Percentiles rank a stretch among this genome's conserved stretches.
These are phyloP conservation scores for Tetragonia tetragonoides DNA, from an alignment of 148 eudicot species.

Conservation along the genomic window DNA sequence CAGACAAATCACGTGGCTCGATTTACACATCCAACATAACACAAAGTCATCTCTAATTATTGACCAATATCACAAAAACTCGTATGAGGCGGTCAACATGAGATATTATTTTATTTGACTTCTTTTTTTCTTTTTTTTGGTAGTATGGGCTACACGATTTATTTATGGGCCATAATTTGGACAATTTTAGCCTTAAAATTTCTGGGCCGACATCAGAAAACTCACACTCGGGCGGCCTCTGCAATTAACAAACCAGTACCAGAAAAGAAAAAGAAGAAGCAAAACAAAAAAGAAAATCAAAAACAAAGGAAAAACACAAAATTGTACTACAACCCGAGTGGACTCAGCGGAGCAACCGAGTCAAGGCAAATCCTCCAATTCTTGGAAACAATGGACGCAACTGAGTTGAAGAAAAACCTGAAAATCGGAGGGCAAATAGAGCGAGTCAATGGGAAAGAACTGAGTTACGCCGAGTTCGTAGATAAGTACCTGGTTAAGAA, in stretches of 20 bases:
- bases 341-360: slow-evolving; percentile 19
- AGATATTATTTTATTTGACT: no score
- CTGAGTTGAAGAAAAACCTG: slow-evolving; percentile 46
- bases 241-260: neutral
- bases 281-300: neutral
- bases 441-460: slow-evolving; percentile 66
- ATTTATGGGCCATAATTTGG: neutral
- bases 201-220: no score
- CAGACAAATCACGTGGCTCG: no score
- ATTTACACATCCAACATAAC: no score
- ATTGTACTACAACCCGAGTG: neutral
- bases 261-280: no score
- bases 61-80: no score
- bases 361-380: slow-evolving; percentile 4
- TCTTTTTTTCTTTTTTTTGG: no score
- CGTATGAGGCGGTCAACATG: no score
- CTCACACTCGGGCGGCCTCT: no score
- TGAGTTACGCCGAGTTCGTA: slow-evolving; percentile 72
- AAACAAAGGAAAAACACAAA: neutral
- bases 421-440: slow-evolving; percentile 64
- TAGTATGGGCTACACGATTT: neutral
- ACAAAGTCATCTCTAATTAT: no score
- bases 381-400: slow-evolving; percentile 19
- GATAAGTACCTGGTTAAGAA: slow-evolving; percentile 55
- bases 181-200: no score